Evolutionary conservation across 1,284 basidiomycete species (phyloP), one percentile per base, ranked within the genome.

Genomic region (Hymenochaete sp.): DNA sequence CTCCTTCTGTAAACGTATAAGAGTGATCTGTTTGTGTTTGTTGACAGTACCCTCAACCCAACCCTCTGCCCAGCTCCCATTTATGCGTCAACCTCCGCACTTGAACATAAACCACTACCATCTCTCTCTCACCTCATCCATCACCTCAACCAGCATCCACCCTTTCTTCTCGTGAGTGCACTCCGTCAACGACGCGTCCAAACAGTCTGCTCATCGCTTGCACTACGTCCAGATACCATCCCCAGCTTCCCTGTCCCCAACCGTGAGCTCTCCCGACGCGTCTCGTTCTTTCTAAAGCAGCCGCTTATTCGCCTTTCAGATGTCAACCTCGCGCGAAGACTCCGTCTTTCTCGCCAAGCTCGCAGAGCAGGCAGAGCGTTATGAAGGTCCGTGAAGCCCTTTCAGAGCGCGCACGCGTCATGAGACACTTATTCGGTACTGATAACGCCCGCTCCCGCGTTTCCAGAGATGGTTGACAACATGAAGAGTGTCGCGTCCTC

Each of bases 261-360:
- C 19, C 27, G 49, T 51, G 28, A 26, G 49, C 44, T 8, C n/a
- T 28, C 10, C 6, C 10, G 54, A 65, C 63, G 62, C 64, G 64
- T 62, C 45, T 35, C 32, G 21, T 6, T 35, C 5, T 8, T 24
- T 47, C 45, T 51, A 55, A 51, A 38, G 42, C 27, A 62, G 53
- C 47, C 50, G 52, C 52, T 51, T 44, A 28, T 16, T 26, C 18
- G 32, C 35, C 49, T 33, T 38, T 33, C 50, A 79, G 77, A 92
- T 92, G 89, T 67, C 86, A 62, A 82, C 84, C 62, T 76, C 82
- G 63, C 90, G 91, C 65, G 91, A 93, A 81, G 92, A 95, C 70
- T 92, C 87, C 62, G 93, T 97, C 70, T 96, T 96, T 81, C 92
- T 96, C 68, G 93, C 93, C 73, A 96, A 97, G 88, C 91, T 96